phyloP scores from a whole-genome alignment of 345 rosid genomes.

The Brassica cretica region DNA sequence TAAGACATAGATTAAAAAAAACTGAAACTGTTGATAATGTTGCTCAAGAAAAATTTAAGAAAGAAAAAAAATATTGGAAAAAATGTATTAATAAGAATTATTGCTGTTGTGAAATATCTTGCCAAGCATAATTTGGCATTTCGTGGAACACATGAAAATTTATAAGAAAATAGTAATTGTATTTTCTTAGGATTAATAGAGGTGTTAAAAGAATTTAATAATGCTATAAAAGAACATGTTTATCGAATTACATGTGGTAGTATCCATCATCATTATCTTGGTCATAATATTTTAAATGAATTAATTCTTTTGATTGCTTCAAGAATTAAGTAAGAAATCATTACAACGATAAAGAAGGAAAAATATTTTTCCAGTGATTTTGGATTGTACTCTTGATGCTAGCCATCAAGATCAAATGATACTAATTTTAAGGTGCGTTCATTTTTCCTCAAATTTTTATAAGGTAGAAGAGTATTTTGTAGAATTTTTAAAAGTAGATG shows the following conservation, averaged over 20 bases:
- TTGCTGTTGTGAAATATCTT: neutral
- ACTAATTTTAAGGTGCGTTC: neutral
- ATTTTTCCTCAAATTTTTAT: neutral
- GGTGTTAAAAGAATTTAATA: neutral
- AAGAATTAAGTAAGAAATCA: neutral
- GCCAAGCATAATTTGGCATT: neutral
- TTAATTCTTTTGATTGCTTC: slow-evolving; percentile 2
- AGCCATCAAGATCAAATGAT: slow-evolving; percentile 2
- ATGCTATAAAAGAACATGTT: neutral
- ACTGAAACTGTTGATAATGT: neutral
- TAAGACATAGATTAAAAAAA: neutral
- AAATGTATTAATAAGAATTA: neutral
- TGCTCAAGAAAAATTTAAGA: neutral
- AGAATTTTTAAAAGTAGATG: neutral
- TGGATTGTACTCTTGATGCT: neutral
- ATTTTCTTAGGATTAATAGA: neutral
- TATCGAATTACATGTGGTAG: neutral
- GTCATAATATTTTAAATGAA: slow-evolving; percentile 6
- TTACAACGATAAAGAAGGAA: neutral
- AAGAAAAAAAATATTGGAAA: neutral
- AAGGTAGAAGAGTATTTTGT: neutral
- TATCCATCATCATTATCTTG: slow-evolving; percentile 9
- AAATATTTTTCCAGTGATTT: neutral
- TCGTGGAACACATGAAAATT: neutral
- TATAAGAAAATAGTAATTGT: neutral